Percentiles rank a stretch among this genome's conserved stretches.
These are phyloP conservation scores for Bruguiera sexangula DNA, from an alignment of 345 rosid genomes.

Conservation along the genomic window DNA sequence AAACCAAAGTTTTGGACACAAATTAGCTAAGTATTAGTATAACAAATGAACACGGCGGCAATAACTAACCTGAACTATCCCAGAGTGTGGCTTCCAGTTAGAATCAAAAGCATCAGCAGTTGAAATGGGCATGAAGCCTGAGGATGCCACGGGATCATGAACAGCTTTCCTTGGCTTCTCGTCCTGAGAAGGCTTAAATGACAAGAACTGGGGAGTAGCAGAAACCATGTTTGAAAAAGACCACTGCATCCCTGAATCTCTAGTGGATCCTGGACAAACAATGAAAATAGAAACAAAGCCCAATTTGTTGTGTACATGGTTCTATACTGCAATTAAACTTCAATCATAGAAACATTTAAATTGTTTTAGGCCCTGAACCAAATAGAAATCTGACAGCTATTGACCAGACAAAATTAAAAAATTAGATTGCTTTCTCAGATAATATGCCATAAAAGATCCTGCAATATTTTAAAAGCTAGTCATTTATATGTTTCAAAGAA, in stretches of 20 bases:
- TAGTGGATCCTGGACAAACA: constrained; percentile 34
- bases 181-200: constrained; percentile 62
- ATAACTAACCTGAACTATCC: constrained; percentile 47
- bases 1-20: too few relatives aligned
- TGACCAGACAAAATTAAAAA: neutral
- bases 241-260: constrained; percentile 52
- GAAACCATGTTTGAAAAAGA: constrained; percentile 60
- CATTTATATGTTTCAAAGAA: neutral
- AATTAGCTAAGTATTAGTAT: too few relatives aligned
- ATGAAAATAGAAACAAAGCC: constrained; percentile 4
- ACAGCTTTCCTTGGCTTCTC: constrained; percentile 49
- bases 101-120: constrained; percentile 47
- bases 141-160: constrained; percentile 37
- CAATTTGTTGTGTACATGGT: neutral
- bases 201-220: constrained; percentile 50
- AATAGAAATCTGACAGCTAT: neutral
- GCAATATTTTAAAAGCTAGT: neutral
- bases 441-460: constrained; percentile 9
- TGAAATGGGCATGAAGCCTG: constrained; percentile 41
- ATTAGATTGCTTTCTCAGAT: constrained; percentile 11
- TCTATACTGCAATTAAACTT: neutral
- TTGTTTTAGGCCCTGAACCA: neutral
- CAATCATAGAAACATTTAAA: neutral
- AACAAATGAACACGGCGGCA: neutral
- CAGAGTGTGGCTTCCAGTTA: constrained; percentile 38